Conservation (phyloP, 148 eudicot species). For the Selenicereus undatus region DNA sequence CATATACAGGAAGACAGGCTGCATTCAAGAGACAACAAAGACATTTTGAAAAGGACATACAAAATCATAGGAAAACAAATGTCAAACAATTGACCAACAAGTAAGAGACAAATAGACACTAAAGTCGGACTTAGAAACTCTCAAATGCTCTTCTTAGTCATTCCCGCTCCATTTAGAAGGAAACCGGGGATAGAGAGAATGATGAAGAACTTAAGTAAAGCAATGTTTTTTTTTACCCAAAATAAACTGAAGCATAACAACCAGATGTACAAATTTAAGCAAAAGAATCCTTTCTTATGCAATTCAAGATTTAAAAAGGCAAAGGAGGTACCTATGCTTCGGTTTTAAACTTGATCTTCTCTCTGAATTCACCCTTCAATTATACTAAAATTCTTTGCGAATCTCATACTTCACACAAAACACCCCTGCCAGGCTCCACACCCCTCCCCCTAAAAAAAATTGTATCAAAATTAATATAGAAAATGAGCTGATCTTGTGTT, state of each 20-base stretch:
- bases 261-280: neutral
- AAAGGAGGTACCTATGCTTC: neutral
- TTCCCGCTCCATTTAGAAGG: too few species aligned
- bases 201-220: neutral
- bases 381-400: neutral
- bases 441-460: neutral
- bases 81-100: neutral
- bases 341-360: neutral
- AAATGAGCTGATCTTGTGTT: neutral
- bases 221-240: neutral
- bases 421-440: neutral
- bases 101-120: neutral
- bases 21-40: neutral
- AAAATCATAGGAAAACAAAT: neutral
- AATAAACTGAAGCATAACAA: neutral
- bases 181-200: neutral
- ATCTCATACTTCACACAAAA: neutral
- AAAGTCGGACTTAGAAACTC: too few species aligned
- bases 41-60: neutral
- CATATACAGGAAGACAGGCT: neutral
- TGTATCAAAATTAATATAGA: neutral
- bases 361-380: slow-evolving; percentile 6
- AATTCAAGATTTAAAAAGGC: neutral
- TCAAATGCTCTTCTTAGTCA: too few species aligned
- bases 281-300: neutral